Conservation (phyloP, 1,139 yeast species). For the Torulaspora globosa region DNA sequence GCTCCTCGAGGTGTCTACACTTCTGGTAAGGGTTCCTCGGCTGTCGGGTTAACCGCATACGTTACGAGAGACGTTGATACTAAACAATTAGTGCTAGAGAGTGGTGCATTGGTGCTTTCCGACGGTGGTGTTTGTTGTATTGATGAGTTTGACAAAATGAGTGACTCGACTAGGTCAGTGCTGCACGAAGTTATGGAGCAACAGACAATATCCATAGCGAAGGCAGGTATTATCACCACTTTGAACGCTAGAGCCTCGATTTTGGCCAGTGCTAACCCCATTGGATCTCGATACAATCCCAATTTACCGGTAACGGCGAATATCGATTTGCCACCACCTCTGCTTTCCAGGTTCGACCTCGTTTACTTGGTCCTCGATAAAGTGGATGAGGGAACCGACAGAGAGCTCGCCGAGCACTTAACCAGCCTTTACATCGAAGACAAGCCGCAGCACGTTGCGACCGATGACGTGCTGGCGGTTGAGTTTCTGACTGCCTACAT, state of each 20-base stretch:
- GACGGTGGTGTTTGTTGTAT: conserved; percentile 99
- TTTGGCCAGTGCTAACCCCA: conserved; percentile 96
- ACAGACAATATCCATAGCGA: conserved; percentile 95
- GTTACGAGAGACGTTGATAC: conserved; percentile 93
- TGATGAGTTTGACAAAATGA: conserved; percentile 98
- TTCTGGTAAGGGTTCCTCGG: conserved; percentile 98
- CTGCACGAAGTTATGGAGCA: conserved; percentile 99
- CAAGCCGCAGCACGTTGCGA: conserved; percentile 65
- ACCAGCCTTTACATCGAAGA: conserved; percentile 92
- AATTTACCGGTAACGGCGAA: conserved; percentile 89
- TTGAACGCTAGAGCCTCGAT: conserved; percentile 94
- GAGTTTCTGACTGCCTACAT: conserved; percentile 85
- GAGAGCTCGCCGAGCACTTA: conserved; percentile 83
- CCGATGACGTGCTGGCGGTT: conserved; percentile 66
- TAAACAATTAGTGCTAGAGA: conserved; percentile 84
- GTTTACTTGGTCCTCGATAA: conserved; percentile 89
- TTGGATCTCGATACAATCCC: conserved; percentile 91
- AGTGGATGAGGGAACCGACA: conserved; percentile 80
- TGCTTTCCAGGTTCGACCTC: conserved; percentile 88
- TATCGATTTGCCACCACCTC: conserved; percentile 94
- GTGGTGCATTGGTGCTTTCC: conserved; percentile 93
- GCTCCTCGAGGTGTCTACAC: conserved; percentile 98
- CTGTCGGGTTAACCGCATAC: conserved; percentile 97
- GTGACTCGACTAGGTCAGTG: conserved; percentile 89
- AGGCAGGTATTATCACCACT: conserved; percentile 96